Evolutionary conservation across 2,329 filamentous ascomycete species (phyloP).

Genomic region (Fusarium compactum): DNA sequence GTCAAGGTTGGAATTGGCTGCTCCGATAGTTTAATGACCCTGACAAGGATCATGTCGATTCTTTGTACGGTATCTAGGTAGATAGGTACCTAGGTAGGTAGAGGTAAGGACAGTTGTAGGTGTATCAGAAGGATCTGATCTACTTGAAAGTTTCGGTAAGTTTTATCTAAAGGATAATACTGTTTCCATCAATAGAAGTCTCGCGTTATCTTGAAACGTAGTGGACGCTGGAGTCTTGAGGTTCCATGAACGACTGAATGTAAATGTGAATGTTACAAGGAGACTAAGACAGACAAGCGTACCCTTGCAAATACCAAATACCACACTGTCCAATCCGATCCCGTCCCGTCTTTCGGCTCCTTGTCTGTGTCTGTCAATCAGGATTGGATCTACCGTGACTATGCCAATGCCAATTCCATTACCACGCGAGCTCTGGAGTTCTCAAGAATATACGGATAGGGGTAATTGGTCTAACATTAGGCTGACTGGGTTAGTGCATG

Average conservation of each 20-base stretch:
- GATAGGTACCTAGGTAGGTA: no score
- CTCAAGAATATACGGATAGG: slow-evolving; percentile 15
- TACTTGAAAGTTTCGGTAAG: background rate
- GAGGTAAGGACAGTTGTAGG: background rate
- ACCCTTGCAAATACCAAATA: slow-evolving; percentile 4
- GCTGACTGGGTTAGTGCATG: background rate
- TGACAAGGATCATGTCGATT: slow-evolving; percentile 39
- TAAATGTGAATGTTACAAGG: slow-evolving; percentile 10
- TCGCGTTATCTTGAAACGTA: background rate
- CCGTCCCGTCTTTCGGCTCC: slow-evolving; percentile 12
- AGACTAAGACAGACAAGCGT: slow-evolving; percentile 14
- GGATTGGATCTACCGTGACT: slow-evolving; percentile 32
- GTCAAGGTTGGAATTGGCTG: slow-evolving; percentile 50
- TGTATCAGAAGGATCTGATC: background rate
- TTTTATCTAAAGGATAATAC: background rate
- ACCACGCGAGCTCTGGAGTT: slow-evolving; percentile 24
- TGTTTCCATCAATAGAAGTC: slow-evolving; percentile 21
- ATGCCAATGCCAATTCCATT: slow-evolving; percentile 16
- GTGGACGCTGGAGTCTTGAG: background rate
- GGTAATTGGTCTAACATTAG: slow-evolving; percentile 3
- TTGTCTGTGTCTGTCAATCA: slow-evolving; percentile 7
- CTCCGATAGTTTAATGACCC: slow-evolving; percentile 54
- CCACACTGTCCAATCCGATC: slow-evolving; percentile 20
- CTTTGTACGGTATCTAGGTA: background rate
- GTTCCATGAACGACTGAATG: background rate